Evolutionary conservation across 148 eudicot genomes (phyloP).

Genomic region (Oxyria digyna): DNA sequence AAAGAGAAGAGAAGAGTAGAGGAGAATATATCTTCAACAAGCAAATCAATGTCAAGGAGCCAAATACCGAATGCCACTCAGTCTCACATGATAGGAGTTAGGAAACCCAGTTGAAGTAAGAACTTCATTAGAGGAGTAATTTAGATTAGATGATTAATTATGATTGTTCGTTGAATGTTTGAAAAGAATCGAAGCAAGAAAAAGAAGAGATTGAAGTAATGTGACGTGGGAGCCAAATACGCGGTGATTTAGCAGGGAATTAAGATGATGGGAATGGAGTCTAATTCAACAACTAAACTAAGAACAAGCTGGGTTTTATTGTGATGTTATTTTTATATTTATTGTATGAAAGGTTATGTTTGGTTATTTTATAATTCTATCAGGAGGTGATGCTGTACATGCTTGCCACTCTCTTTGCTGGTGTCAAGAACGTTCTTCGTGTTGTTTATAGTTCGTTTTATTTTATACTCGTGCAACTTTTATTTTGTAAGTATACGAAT

Average conservation of each 20-base stretch:
- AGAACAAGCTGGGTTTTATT: not conserved
- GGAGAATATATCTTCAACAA: not conserved
- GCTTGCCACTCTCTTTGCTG: slow-evolving; percentile 5
- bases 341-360: too few species aligned
- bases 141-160: not conserved
- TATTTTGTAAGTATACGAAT: too few species aligned
- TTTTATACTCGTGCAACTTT: too few species aligned
- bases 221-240: slow-evolving; percentile 7
- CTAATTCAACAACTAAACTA: not conserved
- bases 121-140: not conserved
- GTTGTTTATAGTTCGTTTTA: too few species aligned
- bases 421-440: not conserved
- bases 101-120: not conserved
- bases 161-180: not conserved
- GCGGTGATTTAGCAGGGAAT: slow-evolving; percentile 2
- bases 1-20: not conserved
- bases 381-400: slow-evolving; percentile 4
- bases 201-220: not conserved
- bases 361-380: too few species aligned
- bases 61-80: not conserved
- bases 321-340: not conserved
- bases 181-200: not conserved
- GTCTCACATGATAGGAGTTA: too few species aligned
- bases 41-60: not conserved
- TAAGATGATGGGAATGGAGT: not conserved